These are phyloP conservation scores for Tothia fuscella DNA, from an alignment of 2,329 filamentous ascomycete species.

Conservation along the genomic window DNA sequence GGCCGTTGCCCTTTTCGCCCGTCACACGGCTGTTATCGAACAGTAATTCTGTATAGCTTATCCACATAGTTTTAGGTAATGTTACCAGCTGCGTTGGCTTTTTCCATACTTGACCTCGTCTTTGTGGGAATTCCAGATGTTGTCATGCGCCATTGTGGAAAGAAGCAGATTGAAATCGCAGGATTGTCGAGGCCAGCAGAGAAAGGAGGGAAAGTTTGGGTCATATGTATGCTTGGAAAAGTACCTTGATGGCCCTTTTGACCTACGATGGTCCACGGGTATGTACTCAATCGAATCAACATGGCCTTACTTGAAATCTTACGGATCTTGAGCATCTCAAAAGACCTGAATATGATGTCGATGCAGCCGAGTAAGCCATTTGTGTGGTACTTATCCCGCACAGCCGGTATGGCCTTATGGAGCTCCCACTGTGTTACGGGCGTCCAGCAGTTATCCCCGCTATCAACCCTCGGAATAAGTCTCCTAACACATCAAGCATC, in stretches of 20 bases:
- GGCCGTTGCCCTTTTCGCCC: conserved; percentile 70
- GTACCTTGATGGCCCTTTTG: conserved; percentile 1
- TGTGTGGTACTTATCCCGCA: too few species aligned
- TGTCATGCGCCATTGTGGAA: conserved; percentile 67
- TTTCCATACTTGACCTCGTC: conserved; percentile 86
- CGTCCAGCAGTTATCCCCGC: too few species aligned
- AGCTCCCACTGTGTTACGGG: too few species aligned
- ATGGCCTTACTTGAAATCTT: too few species aligned
- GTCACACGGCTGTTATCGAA: conserved; percentile 31
- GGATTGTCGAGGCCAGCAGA: neutral
- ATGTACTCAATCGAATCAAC: too few species aligned
- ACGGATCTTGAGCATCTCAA: too few species aligned
- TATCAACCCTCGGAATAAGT: too few species aligned
- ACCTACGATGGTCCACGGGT: too few species aligned
- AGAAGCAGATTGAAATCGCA: neutral
- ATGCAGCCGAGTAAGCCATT: too few species aligned
- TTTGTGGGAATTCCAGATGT: conserved; percentile 90
- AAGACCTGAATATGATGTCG: too few species aligned
- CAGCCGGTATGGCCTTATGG: too few species aligned
- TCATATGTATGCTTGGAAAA: neutral
- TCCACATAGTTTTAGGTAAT: neutral
- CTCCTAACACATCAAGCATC: too few species aligned
- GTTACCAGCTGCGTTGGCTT: conserved; percentile 87
- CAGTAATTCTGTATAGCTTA: neutral
- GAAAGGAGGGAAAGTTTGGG: neutral